These are phyloP conservation scores for Quillaja saponaria DNA, from an alignment of 306 rosid species.

Conservation along the genomic window DNA sequence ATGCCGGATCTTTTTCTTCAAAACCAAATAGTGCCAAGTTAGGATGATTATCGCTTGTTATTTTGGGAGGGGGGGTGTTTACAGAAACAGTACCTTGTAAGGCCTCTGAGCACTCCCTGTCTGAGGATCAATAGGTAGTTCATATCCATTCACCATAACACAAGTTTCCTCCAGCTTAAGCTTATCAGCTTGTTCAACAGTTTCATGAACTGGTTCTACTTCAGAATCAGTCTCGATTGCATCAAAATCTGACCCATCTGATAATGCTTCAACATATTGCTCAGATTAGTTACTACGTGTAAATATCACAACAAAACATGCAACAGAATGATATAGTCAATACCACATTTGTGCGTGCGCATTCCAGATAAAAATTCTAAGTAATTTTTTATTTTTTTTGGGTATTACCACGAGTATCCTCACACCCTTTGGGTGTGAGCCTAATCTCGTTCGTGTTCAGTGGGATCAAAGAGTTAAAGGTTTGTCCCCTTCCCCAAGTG, in stretches of 20 bases:
- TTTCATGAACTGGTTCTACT: constrained; percentile 34
- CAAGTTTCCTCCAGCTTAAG: constrained; percentile 66
- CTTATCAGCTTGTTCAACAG: constrained; percentile 29
- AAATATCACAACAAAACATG: constrained; percentile 15
- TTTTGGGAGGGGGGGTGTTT: too few relatives aligned
- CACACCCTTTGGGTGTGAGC: too few relatives aligned
- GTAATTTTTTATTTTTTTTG: too few relatives aligned
- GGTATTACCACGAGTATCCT: too few relatives aligned
- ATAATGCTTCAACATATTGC: constrained; percentile 34
- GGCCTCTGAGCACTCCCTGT: constrained; percentile 31
- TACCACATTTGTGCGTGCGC: not conserved
- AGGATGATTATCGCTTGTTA: constrained; percentile 19
- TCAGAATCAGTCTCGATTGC: constrained; percentile 28
- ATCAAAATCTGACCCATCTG: constrained; percentile 35
- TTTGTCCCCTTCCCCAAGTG: too few relatives aligned
- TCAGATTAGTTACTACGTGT: constrained; percentile 16
- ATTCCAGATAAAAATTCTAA: too few relatives aligned
- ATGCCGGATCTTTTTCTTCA: constrained; percentile 57
- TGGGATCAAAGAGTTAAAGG: too few relatives aligned
- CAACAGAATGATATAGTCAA: constrained; percentile 8
- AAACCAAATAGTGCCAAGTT: constrained; percentile 5
- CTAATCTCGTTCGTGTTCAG: too few relatives aligned
- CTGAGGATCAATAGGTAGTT: constrained; percentile 39
- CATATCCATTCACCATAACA: constrained; percentile 63
- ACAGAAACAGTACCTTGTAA: constrained; percentile 52